Base-by-base conservation (phyloP, 2,329 filamentous ascomycete genomes). In the Achaetomium macrosporum region DNA sequence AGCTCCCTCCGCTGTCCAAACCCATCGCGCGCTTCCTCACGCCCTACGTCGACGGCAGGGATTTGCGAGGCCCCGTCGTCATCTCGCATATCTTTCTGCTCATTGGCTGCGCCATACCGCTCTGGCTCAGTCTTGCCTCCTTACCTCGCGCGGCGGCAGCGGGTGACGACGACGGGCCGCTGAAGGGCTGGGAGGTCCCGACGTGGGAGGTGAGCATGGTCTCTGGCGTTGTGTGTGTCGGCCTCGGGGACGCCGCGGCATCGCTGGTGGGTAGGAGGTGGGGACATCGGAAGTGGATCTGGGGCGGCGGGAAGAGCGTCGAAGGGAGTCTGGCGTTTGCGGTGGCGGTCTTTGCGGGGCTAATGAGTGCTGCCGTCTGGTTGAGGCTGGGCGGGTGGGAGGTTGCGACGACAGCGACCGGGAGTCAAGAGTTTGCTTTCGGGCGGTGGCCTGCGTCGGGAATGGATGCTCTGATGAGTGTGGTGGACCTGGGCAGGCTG, bases 81-180 rank as follows among this genome's bases (percentile, higher is more conserved):
- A 87, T 99, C 48, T 95, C 88, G 0, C 93, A 97, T 67, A 95
- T 99, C 46, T 99, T 99, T 66, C 77, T 99, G 11, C 79, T 97
- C 5, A 90, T 97, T 50, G 93, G 93, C 35, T 97, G 93, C 62
- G 92, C 92, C 8, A 91, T 97, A 5, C 93, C 93, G 0, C 79
- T 97, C 2, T 97, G 93, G 93, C 77, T 96, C 2, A 87, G 84
- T 4, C 77, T 96, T 12, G 88, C 88, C 0, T 83, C 85, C 1
- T 73, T 88, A 0, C 71, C 80, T 0, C 39, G 44, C 9, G n/a
- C n/a, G n/a, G n/a, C n/a, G n/a, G n/a, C n/a, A n/a, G n/a, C n/a
- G n/a, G n/a, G n/a, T n/a, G n/a, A 25, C 4, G 46, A 31, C 8
- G 16, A 29, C 16, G 76, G 69, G 10, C 78, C 78, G 20, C 82